Conservation (phyloP, 108 stramenopile genomes). For the Thalassiosira profunda region DNA sequence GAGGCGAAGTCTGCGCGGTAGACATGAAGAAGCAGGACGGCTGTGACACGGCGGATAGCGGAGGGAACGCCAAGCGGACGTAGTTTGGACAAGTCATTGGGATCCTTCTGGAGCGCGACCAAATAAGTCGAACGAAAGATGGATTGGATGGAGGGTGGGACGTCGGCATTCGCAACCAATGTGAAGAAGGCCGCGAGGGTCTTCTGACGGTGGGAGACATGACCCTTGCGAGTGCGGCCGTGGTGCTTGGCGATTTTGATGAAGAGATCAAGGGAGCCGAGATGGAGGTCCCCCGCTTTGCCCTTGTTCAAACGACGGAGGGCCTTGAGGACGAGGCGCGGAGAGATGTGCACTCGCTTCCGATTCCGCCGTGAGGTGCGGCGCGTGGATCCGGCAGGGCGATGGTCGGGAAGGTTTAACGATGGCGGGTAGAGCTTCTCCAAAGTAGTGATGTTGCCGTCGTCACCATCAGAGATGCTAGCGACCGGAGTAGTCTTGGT, state of each 20-base stretch:
- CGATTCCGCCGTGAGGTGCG: neutral
- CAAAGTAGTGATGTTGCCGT: no score
- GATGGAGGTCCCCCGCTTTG: conserved; percentile 5
- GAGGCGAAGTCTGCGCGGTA: neutral
- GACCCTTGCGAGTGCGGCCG: neutral
- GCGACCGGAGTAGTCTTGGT: neutral
- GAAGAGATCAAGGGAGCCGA: conserved; percentile 3
- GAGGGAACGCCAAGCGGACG: conserved; percentile 18
- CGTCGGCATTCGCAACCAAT: neutral
- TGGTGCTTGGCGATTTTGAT: neutral
- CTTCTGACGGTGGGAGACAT: neutral
- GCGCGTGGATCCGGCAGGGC: no score
- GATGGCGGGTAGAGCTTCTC: neutral
- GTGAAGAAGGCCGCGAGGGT: neutral
- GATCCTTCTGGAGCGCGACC: conserved; percentile 3
- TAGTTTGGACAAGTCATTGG: neutral
- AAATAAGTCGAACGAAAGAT: conserved; percentile 1
- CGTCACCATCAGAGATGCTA: neutral
- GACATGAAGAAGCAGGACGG: neutral
- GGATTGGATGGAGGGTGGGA: neutral
- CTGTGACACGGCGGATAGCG: conserved; percentile 17
- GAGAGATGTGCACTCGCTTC: neutral
- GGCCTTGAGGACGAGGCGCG: neutral
- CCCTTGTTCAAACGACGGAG: neutral
- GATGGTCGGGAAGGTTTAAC: no score